Percentiles rank a stretch among this genome's conserved stretches.
These are phyloP conservation scores for Penicillium sp. DNA, from an alignment of 2,329 filamentous ascomycete genomes.

Conservation along the genomic window DNA sequence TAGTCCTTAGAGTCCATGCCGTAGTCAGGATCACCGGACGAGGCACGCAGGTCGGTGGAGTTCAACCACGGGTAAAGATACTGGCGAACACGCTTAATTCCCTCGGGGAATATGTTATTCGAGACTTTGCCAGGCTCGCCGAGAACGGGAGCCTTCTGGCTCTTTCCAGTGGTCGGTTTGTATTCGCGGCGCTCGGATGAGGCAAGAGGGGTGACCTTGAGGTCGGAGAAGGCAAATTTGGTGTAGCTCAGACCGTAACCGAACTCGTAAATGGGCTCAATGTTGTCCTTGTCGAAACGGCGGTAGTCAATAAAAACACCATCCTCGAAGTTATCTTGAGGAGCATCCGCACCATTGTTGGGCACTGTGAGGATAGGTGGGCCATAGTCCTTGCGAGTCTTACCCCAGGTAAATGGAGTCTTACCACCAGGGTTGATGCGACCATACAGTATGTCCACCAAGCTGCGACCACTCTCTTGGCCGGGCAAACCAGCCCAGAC, in stretches of 20 bases:
- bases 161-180: constrained; percentile 52
- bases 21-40: constrained; percentile 55
- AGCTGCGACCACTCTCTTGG: constrained; percentile 71
- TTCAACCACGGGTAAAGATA: constrained; percentile 68
- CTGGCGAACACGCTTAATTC: constrained; percentile 48
- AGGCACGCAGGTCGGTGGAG: constrained; percentile 53
- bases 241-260: constrained; percentile 63
- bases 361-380: constrained; percentile 56
- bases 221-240: constrained; percentile 60
- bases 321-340: constrained; percentile 60
- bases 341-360: constrained; percentile 56
- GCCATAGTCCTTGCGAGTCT: constrained; percentile 54
- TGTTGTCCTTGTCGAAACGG: constrained; percentile 53
- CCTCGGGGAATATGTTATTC: constrained; percentile 56
- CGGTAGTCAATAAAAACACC: constrained; percentile 59
- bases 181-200: constrained; percentile 55
- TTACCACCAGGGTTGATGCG: constrained; percentile 62
- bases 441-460: constrained; percentile 72
- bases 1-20: constrained; percentile 50
- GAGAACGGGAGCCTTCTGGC: constrained; percentile 52
- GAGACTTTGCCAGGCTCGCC: constrained; percentile 49
- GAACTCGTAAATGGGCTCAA: constrained; percentile 61
- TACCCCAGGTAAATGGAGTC: constrained; percentile 60
- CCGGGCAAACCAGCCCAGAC: constrained; percentile 73
- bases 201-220: constrained; percentile 48